Evolutionary conservation across 345 rosid species (phyloP), one percentile per base, ranked within the genome.

Genomic region (Luvunga scandens): DNA sequence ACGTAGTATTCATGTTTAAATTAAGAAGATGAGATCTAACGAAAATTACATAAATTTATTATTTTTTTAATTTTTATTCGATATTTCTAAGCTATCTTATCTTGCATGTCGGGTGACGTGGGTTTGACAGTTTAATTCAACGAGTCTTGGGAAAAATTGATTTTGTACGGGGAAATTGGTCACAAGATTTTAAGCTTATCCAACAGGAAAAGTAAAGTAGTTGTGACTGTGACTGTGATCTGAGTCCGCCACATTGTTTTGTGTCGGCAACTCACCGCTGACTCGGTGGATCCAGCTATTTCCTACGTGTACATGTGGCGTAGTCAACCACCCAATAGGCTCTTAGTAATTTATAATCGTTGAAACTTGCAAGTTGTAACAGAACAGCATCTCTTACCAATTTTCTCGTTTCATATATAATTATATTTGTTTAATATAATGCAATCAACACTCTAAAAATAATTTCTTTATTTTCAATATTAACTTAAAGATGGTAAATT

Each of bases 161-260:
- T 53, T 53, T 53, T 16, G 8, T 53, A 53, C 7, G 22, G 18
- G 65, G 75, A 67, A 76, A 19, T 13, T 0, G 30, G 66, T 67
- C 62, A 2, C 7, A 2, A 12, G 24, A 9, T 69, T 25, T 70
- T 30, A 34, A 36, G 70, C 80, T 82, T 88, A 85, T 81, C 87
- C 89, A 14, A 27, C 21, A 39, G 38, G 1, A 24, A 5, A 1
- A 31, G 24, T 39, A 6, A 0, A 30, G 14, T 24, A 0, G 66
- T 34, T 38, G 38, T 19, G 66, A 55, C 25, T 9, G 68, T 82
- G 88, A 86, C 83, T 7, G 28, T 38, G 64, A 81, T 79, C 84
- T 67, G 75, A 87, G 77, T 89, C 87, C 81, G 86, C 90, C 91
- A 65, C 2, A 30, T 34, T 27, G 13, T 36, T 55, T 12, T 56